A percentile compares a stretch with the other conserved stretches of the same genome.
Conservation (phyloP, 2,329 filamentous ascomycete species). For the Pseudogymnoascus sp. region DNA sequence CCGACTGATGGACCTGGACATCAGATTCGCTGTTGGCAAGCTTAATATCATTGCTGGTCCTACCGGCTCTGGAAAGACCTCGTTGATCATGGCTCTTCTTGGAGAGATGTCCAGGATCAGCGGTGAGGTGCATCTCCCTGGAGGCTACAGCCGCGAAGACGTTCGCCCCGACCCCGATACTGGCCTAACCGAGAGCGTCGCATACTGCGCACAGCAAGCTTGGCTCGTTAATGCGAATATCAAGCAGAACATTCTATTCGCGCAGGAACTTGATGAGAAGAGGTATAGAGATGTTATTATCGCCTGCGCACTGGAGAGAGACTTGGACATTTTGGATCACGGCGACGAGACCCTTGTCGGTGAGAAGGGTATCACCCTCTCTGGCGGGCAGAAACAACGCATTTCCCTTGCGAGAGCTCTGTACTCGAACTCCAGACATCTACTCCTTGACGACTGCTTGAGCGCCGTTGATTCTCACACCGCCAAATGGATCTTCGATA, state of each 20-base stretch:
- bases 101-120: slow-evolving; percentile 88
- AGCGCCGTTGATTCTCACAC: slow-evolving; percentile 97
- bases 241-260: slow-evolving; percentile 91
- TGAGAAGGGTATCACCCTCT: slow-evolving; percentile 94
- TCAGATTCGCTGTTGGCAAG: slow-evolving; percentile 76
- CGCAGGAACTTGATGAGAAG: slow-evolving; percentile 67
- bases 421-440: slow-evolving; percentile 88
- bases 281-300: slow-evolving; percentile 83
- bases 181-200: slow-evolving; percentile 80
- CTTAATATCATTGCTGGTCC: slow-evolving; percentile 90
- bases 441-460: slow-evolving; percentile 88
- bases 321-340: slow-evolving; percentile 83
- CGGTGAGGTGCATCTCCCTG: slow-evolving; percentile 76
- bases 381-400: slow-evolving; percentile 93
- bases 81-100: slow-evolving; percentile 86
- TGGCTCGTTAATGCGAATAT: slow-evolving; percentile 97
- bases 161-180: slow-evolving; percentile 73
- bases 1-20: slow-evolving; percentile 71
- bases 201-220: slow-evolving; percentile 92
- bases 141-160: slow-evolving; percentile 77
- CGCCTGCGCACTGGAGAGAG: slow-evolving; percentile 83
- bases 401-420: slow-evolving; percentile 93
- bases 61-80: slow-evolving; percentile 93
- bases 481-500: slow-evolving; percentile 94
- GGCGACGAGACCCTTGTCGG: slow-evolving; percentile 92